These are phyloP conservation scores for Suillus cothurnatus DNA, from an alignment of 768 basidiomycete species.

Conservation along the genomic window DNA sequence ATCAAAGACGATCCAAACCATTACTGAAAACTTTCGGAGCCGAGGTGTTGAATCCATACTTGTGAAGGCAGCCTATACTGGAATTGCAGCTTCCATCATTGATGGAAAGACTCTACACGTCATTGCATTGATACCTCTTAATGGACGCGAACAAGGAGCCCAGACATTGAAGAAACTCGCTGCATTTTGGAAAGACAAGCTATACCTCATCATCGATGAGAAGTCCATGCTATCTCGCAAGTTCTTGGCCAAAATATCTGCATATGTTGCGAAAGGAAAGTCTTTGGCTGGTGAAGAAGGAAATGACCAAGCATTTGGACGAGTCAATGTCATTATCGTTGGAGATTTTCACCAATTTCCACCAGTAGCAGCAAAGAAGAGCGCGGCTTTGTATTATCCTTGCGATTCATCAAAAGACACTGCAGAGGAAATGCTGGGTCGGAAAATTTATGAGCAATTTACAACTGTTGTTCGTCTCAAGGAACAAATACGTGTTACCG, in stretches of 20 bases:
- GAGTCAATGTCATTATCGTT: slow-evolving; percentile 41
- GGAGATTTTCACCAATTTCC: slow-evolving; percentile 44
- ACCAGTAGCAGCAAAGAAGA: background rate
- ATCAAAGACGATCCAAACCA: slow-evolving; percentile 39
- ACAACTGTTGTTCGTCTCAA: no score
- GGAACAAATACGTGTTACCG: no score
- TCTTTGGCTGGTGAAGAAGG: slow-evolving; percentile 9
- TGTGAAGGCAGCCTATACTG: slow-evolving; percentile 40
- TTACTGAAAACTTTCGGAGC: slow-evolving; percentile 34
- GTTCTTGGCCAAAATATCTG: slow-evolving; percentile 22
- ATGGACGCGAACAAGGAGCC: background rate
- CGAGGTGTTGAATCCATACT: slow-evolving; percentile 17
- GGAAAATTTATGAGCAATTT: no score
- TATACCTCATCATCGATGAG: slow-evolving; percentile 38
- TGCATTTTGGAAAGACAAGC: slow-evolving; percentile 1
- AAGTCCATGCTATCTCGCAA: slow-evolving; percentile 39
- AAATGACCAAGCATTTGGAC: slow-evolving; percentile 25
- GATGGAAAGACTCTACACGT: slow-evolving; percentile 38
- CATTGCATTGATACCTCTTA: slow-evolving; percentile 31
- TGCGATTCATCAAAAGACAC: slow-evolving; percentile 8
- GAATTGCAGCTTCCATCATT: slow-evolving; percentile 43
- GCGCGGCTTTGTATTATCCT: slow-evolving; percentile 18
- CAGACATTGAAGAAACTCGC: background rate
- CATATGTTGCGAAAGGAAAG: slow-evolving; percentile 23
- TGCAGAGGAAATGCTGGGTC: background rate